A percentile compares a stretch with the other conserved stretches of the same genome.
Conservation (phyloP, 2,329 filamentous ascomycete species). For the Plenodomus tracheiphilus region DNA sequence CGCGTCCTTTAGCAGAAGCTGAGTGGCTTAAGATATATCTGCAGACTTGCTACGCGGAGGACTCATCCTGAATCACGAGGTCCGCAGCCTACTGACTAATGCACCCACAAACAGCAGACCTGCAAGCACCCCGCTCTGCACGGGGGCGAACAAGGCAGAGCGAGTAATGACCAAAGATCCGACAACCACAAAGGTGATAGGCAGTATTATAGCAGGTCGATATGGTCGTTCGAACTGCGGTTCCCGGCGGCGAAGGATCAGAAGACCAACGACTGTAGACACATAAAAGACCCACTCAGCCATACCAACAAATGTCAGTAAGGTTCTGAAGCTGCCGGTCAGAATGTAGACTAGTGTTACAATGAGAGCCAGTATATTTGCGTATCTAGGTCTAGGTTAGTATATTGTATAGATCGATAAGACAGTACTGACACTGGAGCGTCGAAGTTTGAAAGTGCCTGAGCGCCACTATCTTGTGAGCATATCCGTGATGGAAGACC, state of each 20-base stretch:
- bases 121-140: conserved; percentile 57
- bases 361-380: conserved; percentile 30
- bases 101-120: conserved; percentile 57
- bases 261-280: conserved; percentile 61
- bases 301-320: conserved; percentile 56
- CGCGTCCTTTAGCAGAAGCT: no score
- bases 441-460: conserved; percentile 22
- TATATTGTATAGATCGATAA: not conserved
- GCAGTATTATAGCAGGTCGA: conserved; percentile 56
- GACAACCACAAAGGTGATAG: conserved; percentile 58
- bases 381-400: conserved; percentile 27
- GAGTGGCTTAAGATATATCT: no score
- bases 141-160: conserved; percentile 62
- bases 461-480: conserved; percentile 3
- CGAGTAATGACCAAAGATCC: conserved; percentile 64
- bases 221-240: conserved; percentile 61
- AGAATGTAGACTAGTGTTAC: conserved; percentile 61
- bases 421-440: conserved; percentile 36
- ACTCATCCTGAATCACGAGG: conserved; percentile 4
- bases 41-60: not conserved
- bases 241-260: conserved; percentile 61
- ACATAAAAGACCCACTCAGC: conserved; percentile 64
- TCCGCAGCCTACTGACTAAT: conserved; percentile 37
- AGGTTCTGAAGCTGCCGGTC: conserved; percentile 63
- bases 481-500: conserved; percentile 24